These are phyloP conservation scores for Clohesyomyces aquaticus DNA, from an alignment of 495 filamentous ascomycete species.

Conservation along the genomic window DNA sequence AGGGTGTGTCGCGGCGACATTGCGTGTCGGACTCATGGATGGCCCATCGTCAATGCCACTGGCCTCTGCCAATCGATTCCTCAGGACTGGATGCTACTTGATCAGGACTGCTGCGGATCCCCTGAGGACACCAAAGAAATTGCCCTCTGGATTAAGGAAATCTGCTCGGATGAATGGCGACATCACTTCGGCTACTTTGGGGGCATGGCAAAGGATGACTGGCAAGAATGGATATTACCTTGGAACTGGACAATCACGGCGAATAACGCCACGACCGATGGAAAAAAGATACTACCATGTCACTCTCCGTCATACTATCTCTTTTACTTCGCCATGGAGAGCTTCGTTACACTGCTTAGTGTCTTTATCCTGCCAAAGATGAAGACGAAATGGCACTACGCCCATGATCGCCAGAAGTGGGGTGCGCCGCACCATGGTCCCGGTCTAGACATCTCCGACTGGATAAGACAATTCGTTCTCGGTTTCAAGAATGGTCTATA, in stretches of 20 bases:
- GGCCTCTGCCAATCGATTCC: neutral
- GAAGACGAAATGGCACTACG: slow-evolving; percentile 3
- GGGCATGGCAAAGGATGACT: slow-evolving; percentile 8
- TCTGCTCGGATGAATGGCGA: slow-evolving; percentile 3
- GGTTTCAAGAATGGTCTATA: neutral
- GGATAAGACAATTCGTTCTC: neutral
- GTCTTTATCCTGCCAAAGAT: neutral
- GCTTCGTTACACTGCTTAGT: neutral
- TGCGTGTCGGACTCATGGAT: slow-evolving; percentile 4
- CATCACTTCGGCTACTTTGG: neutral
- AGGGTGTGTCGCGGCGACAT: neutral
- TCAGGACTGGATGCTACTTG: neutral
- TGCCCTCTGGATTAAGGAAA: slow-evolving; percentile 1
- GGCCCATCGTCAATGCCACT: slow-evolving; percentile 4
- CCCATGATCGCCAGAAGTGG: neutral
- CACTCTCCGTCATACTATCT: slow-evolving; percentile 1
- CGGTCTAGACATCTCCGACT: neutral
- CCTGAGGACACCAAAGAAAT: neutral
- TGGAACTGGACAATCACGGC: neutral
- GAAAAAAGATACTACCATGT: neutral
- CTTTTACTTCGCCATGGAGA: neutral
- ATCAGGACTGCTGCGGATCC: neutral
- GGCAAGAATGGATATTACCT: slow-evolving; percentile 1
- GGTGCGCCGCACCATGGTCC: neutral
- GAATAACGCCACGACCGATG: neutral